Conservation (phyloP, 139 green algal species). For the Picochlorum sp. region DNA sequence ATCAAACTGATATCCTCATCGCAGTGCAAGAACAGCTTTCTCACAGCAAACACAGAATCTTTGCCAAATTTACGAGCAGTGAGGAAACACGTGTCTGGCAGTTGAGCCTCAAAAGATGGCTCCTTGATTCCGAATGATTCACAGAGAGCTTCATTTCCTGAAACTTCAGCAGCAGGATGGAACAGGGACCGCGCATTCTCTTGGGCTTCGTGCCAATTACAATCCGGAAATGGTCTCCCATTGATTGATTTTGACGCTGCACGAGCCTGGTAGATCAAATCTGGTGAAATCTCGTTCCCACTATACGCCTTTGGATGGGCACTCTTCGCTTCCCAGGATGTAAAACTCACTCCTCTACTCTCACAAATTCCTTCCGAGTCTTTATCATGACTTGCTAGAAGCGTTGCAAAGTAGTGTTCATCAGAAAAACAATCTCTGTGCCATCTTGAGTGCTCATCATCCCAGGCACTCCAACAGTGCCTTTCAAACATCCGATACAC, state of each 20-base stretch:
- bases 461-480: constrained; percentile 15
- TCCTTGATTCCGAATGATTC: not conserved
- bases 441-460: constrained; percentile 9
- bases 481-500: constrained; percentile 26
- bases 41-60: not conserved
- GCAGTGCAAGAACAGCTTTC: constrained; percentile 7
- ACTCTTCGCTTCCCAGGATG: not conserved
- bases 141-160: constrained; percentile 1
- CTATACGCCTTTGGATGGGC: constrained; percentile 11
- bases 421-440: constrained; percentile 26
- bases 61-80: constrained; percentile 9
- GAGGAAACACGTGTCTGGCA: constrained; percentile 14
- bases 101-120: not conserved
- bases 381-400: constrained; percentile 13
- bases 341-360: constrained; percentile 13
- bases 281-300: not conserved
- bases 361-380: not conserved
- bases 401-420: constrained; percentile 31
- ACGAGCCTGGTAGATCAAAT: not conserved
- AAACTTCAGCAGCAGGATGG: not conserved
- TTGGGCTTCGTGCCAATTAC: constrained; percentile 4
- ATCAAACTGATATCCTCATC: constrained; percentile 1
- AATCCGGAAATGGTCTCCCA: not conserved
- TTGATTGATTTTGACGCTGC: not conserved
- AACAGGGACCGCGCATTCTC: not conserved